Evolutionary conservation across 2,329 filamentous ascomycete genomes (phyloP), one percentile per base, ranked within the genome.

Genomic region (Fonsecaea monophora): DNA sequence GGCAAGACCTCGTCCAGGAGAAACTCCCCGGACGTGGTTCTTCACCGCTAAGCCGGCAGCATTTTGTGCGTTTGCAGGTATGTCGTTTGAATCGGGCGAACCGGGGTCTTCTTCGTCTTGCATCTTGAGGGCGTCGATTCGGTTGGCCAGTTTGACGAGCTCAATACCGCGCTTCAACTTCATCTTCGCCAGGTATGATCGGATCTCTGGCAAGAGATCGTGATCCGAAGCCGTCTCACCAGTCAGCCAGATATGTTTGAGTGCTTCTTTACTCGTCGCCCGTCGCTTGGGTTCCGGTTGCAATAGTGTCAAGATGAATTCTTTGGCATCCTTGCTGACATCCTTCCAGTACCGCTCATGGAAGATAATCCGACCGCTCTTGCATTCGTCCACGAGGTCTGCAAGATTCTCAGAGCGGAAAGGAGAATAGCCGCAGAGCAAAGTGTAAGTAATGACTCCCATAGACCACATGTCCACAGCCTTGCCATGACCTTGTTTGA

Each of bases 381-480:
- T 92, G 82, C 94, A 98, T 81, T 99, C 95, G 70, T 97, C 92
- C 72, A 99, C 96, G 71, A 99, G 85, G 75, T 98, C 95, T 71
- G 90, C 87, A 57, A 99, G 84, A 75, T 92, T 97, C 82, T 99
- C 95, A 69, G 93, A 95, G 73, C 95, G 90, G 87, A 99, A 99
- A 21, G 95, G 95, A 53, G 94, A 97, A 83, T 99, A 99, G 73
- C 95, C 95, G 78, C 96, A 99, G 60, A 99, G 90, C 34, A 99
- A 85, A 15, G 95, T 99, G 81, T 99, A 99, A 50, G 95, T 98
- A 75, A 99, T 99, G 75, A 99, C 95, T 69, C 95, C 95, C 81
- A 99, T 86, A 2, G 95, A 98, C 95, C 95, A 99, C 92, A 99
- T 97, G 77, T 99, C 95, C 38, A 98, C 95, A 4, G 95, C 92